Evolutionary conservation across 768 basidiomycete genomes (phyloP).

Genomic region (Pholiota conissans): DNA sequence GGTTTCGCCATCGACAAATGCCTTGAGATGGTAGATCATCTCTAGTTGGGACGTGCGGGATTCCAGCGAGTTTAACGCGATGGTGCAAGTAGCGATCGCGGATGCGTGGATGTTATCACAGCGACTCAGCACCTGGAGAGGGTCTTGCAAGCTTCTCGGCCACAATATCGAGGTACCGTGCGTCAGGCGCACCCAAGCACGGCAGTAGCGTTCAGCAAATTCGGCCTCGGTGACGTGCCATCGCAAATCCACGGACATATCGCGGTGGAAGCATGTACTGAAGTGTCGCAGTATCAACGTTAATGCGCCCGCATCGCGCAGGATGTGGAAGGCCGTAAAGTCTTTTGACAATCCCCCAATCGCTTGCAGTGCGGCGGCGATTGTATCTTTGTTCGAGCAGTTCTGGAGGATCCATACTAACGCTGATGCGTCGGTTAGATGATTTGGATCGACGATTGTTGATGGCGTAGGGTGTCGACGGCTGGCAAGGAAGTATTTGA

Average conservation of each 20-base stretch:
- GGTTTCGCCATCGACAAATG: constrained; percentile 28
- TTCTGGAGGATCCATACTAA: constrained; percentile 38
- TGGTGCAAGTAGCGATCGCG: constrained; percentile 35
- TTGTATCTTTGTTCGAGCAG: constrained; percentile 31
- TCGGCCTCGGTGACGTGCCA: constrained; percentile 37
- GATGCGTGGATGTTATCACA: constrained; percentile 28
- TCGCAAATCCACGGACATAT: constrained; percentile 31
- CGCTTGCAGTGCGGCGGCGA: constrained; percentile 31
- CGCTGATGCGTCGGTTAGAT: constrained; percentile 36
- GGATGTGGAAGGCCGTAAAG: constrained; percentile 35
- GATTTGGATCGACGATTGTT: constrained; percentile 19
- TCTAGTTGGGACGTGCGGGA: constrained; percentile 35
- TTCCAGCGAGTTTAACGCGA: constrained; percentile 36
- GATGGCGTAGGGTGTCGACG: constrained; percentile 10
- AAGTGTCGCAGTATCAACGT: constrained; percentile 34
- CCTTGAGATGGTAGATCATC: constrained; percentile 32
- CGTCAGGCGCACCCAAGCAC: constrained; percentile 40
- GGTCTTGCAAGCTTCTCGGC: constrained; percentile 34
- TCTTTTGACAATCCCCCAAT: constrained; percentile 38
- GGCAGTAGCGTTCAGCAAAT: constrained; percentile 36
- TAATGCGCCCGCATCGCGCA: constrained; percentile 36
- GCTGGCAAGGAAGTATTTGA: neutral
- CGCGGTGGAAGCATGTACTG: constrained; percentile 37
- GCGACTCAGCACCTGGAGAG: constrained; percentile 33
- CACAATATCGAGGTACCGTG: constrained; percentile 34